A percentile compares a stretch with the other conserved stretches of the same genome.
Evolutionary conservation across 208 protist genomes (phyloP).

Genomic region (Trypanosoma caninum): DNA sequence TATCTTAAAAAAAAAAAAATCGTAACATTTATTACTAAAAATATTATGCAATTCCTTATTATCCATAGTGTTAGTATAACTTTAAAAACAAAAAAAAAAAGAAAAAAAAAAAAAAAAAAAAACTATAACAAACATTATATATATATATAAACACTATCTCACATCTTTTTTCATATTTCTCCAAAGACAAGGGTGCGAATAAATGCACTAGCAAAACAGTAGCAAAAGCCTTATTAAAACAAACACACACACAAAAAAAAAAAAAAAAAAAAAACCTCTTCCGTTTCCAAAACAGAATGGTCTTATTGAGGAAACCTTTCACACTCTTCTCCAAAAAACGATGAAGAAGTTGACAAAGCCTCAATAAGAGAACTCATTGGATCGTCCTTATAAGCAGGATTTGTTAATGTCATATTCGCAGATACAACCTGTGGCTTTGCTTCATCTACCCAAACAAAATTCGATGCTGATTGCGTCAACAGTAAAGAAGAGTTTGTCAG

Average conservation of each 20-base stretch:
- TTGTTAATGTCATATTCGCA: not conserved
- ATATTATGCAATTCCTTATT: no score
- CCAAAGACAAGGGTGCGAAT: no score
- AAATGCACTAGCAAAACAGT: not conserved
- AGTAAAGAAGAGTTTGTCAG: not conserved
- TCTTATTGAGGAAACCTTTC: not conserved
- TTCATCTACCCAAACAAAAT: not conserved
- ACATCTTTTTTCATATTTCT: no score
- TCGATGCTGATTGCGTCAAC: not conserved
- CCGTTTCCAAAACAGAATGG: not conserved
- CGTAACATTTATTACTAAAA: no score
- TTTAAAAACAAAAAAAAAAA: no score
- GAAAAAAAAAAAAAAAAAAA: no score
- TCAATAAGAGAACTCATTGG: slow-evolving; percentile 38
- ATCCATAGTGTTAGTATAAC: no score
- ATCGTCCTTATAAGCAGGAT: not conserved
- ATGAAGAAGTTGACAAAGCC: slow-evolving; percentile 66
- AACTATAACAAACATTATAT: no score
- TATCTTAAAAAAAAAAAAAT: no score
- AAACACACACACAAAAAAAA: not conserved
- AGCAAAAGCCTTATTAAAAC: not conserved
- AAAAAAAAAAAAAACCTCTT: not conserved
- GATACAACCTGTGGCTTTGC: not conserved
- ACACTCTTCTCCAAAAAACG: slow-evolving; percentile 33
- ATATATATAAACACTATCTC: no score